phyloP scores from a whole-genome alignment of 768 basidiomycete species.

The Rickenella mellea region DNA sequence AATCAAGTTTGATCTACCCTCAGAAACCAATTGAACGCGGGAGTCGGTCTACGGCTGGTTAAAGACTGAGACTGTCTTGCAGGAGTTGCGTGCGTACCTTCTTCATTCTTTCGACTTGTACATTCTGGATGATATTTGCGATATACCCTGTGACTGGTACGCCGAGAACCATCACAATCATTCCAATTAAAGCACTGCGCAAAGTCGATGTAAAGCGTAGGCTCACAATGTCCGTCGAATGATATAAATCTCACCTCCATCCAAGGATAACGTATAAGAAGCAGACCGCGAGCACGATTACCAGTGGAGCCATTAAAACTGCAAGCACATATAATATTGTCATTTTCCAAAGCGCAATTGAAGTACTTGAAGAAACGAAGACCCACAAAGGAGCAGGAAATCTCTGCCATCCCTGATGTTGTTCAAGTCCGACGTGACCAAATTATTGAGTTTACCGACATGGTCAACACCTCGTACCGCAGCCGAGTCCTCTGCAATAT shows the following conservation, averaged over 20 bases:
- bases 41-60: conserved; percentile 34
- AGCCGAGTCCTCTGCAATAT: conserved; percentile 7
- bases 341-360: background rate
- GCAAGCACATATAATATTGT: background rate
- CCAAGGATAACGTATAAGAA: conserved; percentile 39
- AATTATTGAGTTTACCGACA: conserved; percentile 33
- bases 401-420: conserved; percentile 8
- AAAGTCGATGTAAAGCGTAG: background rate
- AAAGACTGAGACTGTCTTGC: conserved; percentile 1
- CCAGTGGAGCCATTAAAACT: conserved; percentile 22
- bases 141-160: conserved; percentile 52
- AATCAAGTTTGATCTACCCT: conserved; percentile 30
- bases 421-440: conserved; percentile 22
- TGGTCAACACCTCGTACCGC: too few relatives aligned
- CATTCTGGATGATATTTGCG: conserved; percentile 34
- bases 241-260: conserved; percentile 26
- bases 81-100: conserved; percentile 19
- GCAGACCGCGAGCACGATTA: conserved; percentile 26
- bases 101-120: conserved; percentile 41
- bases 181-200: conserved; percentile 45
- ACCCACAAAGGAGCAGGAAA: background rate
- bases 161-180: conserved; percentile 39
- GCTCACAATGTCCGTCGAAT: conserved; percentile 1
- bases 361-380: conserved; percentile 11
- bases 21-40: conserved; percentile 50